These are phyloP conservation scores for Microcera coccophila DNA, from an alignment of 2,329 filamentous ascomycete genomes.

Conservation along the genomic window DNA sequence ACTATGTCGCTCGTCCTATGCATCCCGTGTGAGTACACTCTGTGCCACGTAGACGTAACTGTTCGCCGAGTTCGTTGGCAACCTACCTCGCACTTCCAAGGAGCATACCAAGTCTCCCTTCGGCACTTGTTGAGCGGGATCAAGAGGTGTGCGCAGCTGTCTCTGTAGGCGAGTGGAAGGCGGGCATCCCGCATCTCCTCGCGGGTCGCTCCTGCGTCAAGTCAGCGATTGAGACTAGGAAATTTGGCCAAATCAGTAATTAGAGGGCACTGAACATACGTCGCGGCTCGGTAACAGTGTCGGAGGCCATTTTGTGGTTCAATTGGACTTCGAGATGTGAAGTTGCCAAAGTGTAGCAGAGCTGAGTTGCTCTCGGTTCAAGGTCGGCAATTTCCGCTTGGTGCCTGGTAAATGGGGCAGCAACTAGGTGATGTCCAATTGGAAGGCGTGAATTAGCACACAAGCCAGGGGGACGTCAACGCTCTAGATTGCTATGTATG, in stretches of 20 bases:
- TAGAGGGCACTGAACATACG: slow-evolving; percentile 30
- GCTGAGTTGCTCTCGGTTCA: slow-evolving; percentile 28
- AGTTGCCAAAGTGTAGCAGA: slow-evolving; percentile 23
- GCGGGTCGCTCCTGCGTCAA: slow-evolving; percentile 64
- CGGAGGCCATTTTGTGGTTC: slow-evolving; percentile 37
- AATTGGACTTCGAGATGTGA: slow-evolving; percentile 33
- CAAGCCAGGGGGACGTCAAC: slow-evolving; percentile 1
- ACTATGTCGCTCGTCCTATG: slow-evolving; percentile 86
- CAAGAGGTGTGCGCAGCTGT: slow-evolving; percentile 90
- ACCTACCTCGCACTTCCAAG: slow-evolving; percentile 95
- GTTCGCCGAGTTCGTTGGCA: background rate
- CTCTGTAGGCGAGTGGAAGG: slow-evolving; percentile 85
- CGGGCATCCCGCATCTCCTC: slow-evolving; percentile 92
- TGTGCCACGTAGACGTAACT: background rate
- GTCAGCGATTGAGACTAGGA: slow-evolving; percentile 20
- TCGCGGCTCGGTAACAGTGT: slow-evolving; percentile 35
- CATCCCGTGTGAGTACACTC: slow-evolving; percentile 7
- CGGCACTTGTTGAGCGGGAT: slow-evolving; percentile 97
- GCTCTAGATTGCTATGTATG: too few relatives aligned
- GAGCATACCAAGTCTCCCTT: slow-evolving; percentile 84
- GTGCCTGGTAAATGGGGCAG: slow-evolving; percentile 27
- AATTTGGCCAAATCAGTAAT: slow-evolving; percentile 7
- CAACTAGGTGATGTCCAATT: slow-evolving; percentile 19
- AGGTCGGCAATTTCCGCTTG: slow-evolving; percentile 25
- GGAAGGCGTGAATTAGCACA: slow-evolving; percentile 24